These are phyloP conservation scores for Chlorella sp. DNA, from an alignment of 139 green algal genomes.

Conservation along the genomic window DNA sequence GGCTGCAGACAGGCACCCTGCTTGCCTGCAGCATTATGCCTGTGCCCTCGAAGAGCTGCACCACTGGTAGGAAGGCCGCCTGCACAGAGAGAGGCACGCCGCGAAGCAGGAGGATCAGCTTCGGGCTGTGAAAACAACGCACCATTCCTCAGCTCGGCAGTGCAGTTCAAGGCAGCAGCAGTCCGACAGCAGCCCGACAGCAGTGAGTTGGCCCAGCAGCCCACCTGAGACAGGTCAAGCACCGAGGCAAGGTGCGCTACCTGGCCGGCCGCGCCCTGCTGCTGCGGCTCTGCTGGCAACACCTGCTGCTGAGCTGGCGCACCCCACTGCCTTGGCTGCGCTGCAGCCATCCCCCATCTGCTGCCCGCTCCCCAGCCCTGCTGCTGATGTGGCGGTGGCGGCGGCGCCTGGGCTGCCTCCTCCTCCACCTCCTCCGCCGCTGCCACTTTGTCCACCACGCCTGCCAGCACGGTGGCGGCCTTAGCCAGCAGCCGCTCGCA, in stretches of 20 bases:
- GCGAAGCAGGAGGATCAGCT: too few relatives aligned
- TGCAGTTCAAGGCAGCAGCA: too few relatives aligned
- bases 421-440: constrained; percentile 2
- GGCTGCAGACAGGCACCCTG: too few relatives aligned
- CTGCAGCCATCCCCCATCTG: too few relatives aligned
- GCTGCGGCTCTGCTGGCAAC: background rate
- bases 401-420: background rate
- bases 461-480: constrained; percentile 23
- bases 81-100: too few relatives aligned
- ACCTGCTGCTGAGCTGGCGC: background rate
- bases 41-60: constrained; percentile 32
- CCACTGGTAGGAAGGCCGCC: constrained; percentile 27
- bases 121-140: too few relatives aligned
- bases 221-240: background rate
- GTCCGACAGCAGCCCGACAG: too few relatives aligned
- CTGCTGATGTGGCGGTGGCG: background rate
- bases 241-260: constrained; percentile 7
- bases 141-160: too few relatives aligned
- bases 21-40: constrained; percentile 7
- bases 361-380: background rate
- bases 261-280: background rate
- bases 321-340: background rate
- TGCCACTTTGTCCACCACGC: constrained; percentile 23
- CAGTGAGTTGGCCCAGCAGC: too few relatives aligned
- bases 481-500: constrained; percentile 36